Evolutionary conservation across 257 asterid genomes (phyloP).

Genomic region (Solanum peruvianum): DNA sequence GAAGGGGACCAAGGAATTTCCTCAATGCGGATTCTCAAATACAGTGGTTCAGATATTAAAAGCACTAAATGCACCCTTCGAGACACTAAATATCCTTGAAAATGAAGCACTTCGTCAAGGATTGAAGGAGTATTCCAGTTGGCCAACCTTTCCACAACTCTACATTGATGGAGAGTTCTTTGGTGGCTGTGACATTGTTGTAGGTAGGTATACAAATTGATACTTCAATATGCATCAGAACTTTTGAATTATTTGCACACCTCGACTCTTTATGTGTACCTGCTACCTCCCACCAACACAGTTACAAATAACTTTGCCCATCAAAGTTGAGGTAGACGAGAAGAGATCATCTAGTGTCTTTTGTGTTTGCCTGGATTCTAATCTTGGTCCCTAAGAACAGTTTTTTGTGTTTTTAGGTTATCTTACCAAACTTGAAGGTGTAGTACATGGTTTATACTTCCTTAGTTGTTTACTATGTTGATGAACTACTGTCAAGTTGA

Average conservation of each 20-base stretch:
- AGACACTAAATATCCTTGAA: conserved; percentile 64
- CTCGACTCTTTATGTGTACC: neutral
- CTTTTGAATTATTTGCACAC: neutral
- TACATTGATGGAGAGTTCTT: conserved; percentile 87
- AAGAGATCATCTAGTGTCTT: neutral
- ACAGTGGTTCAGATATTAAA: conserved; percentile 75
- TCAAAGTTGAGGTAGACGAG: neutral
- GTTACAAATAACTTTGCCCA: neutral
- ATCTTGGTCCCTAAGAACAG: neutral
- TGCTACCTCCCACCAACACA: neutral
- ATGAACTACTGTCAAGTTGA: neutral
- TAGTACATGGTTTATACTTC: neutral
- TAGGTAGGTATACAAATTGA: conserved; percentile 29
- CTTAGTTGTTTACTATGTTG: neutral
- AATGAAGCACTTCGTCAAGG: conserved; percentile 77
- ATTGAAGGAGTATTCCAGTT: conserved; percentile 74
- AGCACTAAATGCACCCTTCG: conserved; percentile 62
- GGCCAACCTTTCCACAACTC: conserved; percentile 94
- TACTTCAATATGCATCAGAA: neutral
- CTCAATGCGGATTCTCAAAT: conserved; percentile 87
- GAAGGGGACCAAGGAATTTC: conserved; percentile 89
- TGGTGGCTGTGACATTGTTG: conserved; percentile 87
- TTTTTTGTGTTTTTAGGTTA: neutral
- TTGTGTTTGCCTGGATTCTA: neutral
- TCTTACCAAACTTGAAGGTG: neutral